Base-by-base conservation (phyloP, 441 rosid genomes). In the Erodium texanum region DNA sequence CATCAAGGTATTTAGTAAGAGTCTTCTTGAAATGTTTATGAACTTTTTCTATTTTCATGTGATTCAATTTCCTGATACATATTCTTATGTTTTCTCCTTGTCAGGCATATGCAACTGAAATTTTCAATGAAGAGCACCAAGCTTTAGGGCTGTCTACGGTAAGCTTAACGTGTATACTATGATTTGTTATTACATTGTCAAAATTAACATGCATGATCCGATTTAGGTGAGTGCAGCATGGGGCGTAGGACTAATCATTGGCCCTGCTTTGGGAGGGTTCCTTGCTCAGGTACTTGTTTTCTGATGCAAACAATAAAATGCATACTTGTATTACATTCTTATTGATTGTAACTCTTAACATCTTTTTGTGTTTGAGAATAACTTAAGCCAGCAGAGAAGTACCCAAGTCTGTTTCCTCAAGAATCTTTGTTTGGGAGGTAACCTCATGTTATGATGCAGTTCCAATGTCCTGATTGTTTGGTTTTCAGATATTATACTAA, bases 181-280 rank as follows among this genome's bases (percentile, higher is more conserved):
- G 29, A 27, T 27, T 27, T 27, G 29, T 27, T 27, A 27, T 27
- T 27, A 27, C 29, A 27, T 27, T 27, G 29, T 27, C 29, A 27
- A 27, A 27, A 27, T 27, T 27, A 27, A 27, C 29, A 27, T 1
- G 29, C 29, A 27, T 27, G 29, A 27, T 27, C 29, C 29, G 1
- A 27, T 68, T 62, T 75, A 82, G 85, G 67, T 84, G 50, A 80
- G 82, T 74, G 76, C 85, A 63, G 72, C 87, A 19, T 84, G 87
- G 85, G 87, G 85, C 38, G 72, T 80, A 38, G 85, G 85, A 45
- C 70, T 84, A 66, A 78, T 84, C 68, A 70, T 84, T 23, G 87
- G 87, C 68, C 87, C 87, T 18, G 84, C 85, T 64, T 58, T 84
- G 34, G 87, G 87, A 72, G 87, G 87, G 24, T 82, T 78, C 69